Evolutionary conservation across 164 flowering plant genomes (phyloP).

Genomic region (Sextonia rubra): DNA sequence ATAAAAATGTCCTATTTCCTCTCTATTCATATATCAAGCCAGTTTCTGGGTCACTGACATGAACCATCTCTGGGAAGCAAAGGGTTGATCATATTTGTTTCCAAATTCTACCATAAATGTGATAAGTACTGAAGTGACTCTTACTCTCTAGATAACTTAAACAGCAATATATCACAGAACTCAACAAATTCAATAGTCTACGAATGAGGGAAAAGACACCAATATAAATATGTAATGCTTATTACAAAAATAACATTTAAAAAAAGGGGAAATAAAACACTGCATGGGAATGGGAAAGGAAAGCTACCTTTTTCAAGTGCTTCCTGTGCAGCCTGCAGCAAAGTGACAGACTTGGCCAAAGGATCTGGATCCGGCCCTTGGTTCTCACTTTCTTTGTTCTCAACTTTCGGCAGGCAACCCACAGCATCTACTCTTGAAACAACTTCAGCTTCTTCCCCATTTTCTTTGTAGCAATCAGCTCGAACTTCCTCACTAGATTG

Average conservation of each 20-base stretch:
- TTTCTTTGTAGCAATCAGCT: slow-evolving; percentile 28
- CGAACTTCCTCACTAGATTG: slow-evolving; percentile 34
- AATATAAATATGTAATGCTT: neutral
- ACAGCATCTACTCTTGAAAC: slow-evolving; percentile 36
- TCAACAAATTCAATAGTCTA: too few species aligned
- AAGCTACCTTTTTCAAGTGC: slow-evolving; percentile 57
- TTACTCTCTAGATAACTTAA: too few species aligned
- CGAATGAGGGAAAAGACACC: too few species aligned
- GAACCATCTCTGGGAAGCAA: neutral
- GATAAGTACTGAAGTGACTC: neutral
- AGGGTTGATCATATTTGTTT: neutral
- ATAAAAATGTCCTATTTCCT: too few species aligned
- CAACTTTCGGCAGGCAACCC: slow-evolving; percentile 32
- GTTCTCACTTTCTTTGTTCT: slow-evolving; percentile 33
- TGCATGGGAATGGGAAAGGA: neutral
- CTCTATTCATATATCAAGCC: neutral
- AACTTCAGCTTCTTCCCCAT: slow-evolving; percentile 44
- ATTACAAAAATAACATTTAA: too few species aligned
- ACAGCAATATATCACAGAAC: too few species aligned
- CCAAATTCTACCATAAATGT: neutral
- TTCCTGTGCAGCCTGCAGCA: slow-evolving; percentile 57
- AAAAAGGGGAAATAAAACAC: neutral
- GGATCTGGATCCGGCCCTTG: slow-evolving; percentile 43
- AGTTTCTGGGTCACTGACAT: neutral
- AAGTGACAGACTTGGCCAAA: slow-evolving; percentile 40